phyloP scores from a whole-genome alignment of 176 grass and related monocot genomes.

The Themeda triandra region DNA sequence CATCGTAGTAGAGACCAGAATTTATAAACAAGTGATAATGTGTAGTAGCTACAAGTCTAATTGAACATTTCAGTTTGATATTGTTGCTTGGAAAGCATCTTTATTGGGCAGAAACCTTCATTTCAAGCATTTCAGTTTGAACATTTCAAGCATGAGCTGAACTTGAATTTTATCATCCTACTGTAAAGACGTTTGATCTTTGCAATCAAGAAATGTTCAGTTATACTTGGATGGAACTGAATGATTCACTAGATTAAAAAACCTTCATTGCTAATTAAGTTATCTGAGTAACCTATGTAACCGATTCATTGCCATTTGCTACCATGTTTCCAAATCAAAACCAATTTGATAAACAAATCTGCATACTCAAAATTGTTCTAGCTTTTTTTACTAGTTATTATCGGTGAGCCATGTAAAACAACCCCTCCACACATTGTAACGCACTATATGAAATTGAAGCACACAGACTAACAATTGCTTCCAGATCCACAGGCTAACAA shows the following conservation, averaged over 20 bases:
- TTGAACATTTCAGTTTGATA: too few species aligned
- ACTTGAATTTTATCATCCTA: not conserved
- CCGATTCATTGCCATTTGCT: not conserved
- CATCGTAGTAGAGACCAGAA: too few species aligned
- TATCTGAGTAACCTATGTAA: not conserved
- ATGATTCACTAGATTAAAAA: not conserved
- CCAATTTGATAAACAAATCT: not conserved
- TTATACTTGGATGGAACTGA: not conserved
- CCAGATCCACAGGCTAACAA: not conserved
- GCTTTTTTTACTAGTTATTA: not conserved
- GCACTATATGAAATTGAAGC: not conserved
- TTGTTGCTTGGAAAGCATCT: too few species aligned
- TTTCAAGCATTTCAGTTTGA: too few species aligned
- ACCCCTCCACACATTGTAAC: not conserved
- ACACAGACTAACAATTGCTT: not conserved
- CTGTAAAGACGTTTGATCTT: not conserved
- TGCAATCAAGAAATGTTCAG: not conserved
- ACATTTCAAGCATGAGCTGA: not conserved
- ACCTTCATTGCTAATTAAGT: not conserved
- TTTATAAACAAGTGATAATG: too few species aligned
- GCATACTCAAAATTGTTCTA: not conserved
- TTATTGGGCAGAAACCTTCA: too few species aligned
- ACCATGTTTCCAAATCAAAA: not conserved
- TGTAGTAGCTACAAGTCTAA: too few species aligned
- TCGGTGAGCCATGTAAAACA: not conserved